Evolutionary conservation across 805 yeast genomes (phyloP).

Genomic region (Lipomyces kockii): DNA sequence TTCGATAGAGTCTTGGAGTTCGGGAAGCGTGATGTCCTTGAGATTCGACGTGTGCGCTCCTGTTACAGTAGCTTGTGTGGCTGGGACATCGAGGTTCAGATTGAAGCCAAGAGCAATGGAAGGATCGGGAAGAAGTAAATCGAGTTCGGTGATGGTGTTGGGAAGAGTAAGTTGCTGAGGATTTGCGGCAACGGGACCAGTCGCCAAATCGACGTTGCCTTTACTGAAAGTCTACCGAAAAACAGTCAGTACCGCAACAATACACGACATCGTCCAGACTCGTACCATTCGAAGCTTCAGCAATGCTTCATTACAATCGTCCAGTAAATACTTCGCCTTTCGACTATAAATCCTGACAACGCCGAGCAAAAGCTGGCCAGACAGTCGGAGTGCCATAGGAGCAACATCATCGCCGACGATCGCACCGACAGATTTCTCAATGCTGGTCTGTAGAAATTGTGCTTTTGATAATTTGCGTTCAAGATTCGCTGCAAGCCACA

Average conservation of each 20-base stretch:
- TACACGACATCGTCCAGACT: background rate
- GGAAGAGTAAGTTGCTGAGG: conserved; percentile 64
- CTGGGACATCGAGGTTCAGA: conserved; percentile 38
- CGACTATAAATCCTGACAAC: conserved; percentile 85
- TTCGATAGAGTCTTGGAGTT: conserved; percentile 66
- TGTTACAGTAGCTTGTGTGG: conserved; percentile 33
- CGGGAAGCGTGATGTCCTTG: conserved; percentile 38
- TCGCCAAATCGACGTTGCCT: conserved; percentile 58
- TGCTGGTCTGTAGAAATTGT: conserved; percentile 72
- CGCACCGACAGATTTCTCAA: conserved; percentile 67
- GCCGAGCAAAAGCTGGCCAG: conserved; percentile 86
- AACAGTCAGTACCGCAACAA: background rate
- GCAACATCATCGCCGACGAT: conserved; percentile 57
- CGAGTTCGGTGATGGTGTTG: conserved; percentile 80
- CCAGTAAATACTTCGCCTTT: conserved; percentile 79
- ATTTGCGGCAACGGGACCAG: conserved; percentile 61
- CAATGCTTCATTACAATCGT: conserved; percentile 80
- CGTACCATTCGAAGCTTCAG: conserved; percentile 63
- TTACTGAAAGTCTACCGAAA: conserved; percentile 39
- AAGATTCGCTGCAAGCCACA: conserved; percentile 91
- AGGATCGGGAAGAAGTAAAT: conserved; percentile 50
- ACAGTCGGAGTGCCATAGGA: conserved; percentile 75
- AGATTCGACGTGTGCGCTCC: conserved; percentile 32
- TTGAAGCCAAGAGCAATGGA: conserved; percentile 38
- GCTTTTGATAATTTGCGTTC: conserved; percentile 75